A percentile compares a stretch with the other conserved stretches of the same genome.
These are phyloP conservation scores for Protostelium mycophagum DNA, from an alignment of 78 protist genomes.

Conservation along the genomic window DNA sequence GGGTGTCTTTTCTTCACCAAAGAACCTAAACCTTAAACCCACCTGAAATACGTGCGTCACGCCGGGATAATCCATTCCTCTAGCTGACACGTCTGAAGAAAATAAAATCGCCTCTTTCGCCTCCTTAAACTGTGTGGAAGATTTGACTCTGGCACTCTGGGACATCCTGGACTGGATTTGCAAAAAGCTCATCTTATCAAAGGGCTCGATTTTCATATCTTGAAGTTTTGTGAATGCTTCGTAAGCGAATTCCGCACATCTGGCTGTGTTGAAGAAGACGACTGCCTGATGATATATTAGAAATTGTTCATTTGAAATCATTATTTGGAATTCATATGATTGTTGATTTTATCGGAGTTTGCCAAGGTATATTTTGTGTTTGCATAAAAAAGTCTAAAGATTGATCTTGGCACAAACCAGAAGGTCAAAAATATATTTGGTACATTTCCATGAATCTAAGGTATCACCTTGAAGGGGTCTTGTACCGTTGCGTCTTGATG, in stretches of 20 bases:
- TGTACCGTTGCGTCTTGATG: neutral
- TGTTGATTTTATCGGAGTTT: too few species aligned
- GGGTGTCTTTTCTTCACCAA: too few species aligned
- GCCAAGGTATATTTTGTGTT: too few species aligned
- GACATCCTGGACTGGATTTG: constrained; percentile 65
- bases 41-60: constrained; percentile 59
- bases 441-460: neutral
- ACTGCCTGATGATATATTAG: neutral
- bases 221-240: constrained; percentile 12
- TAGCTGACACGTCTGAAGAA: constrained; percentile 61
- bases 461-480: neutral
- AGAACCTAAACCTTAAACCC: constrained; percentile 12
- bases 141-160: constrained; percentile 10
- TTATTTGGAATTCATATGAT: too few species aligned
- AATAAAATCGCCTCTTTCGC: neutral
- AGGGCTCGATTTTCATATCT: neutral
- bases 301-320: too few species aligned
- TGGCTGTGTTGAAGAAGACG: neutral
- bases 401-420: too few species aligned
- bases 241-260: neutral
- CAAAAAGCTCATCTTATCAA: neutral
- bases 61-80: constrained; percentile 67
- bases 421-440: too few species aligned
- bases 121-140: constrained; percentile 9
- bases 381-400: too few species aligned